Base-by-base conservation (phyloP, 2,329 filamentous ascomycete genomes). In the Phoma sp. region DNA sequence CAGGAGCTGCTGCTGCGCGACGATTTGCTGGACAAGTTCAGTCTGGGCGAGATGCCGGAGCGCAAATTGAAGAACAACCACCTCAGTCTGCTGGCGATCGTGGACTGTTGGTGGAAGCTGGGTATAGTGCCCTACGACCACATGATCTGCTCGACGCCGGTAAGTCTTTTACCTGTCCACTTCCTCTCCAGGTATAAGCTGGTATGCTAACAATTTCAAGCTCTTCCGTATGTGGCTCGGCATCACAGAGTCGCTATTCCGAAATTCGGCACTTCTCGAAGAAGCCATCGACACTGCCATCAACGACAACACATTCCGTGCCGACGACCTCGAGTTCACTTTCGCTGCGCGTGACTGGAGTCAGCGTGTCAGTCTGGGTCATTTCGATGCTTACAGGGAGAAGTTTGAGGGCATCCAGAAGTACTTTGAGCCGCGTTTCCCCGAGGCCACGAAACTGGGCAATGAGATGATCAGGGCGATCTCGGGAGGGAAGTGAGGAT, bases 401-500 rank as follows among this genome's bases (percentile, higher is more conserved):
- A 86, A 96, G 54, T 99, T 99, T 71, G 86, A 95, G 70, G 87
- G 86, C 63, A 96, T 96, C 46, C 93, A 97, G 75, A 80, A 81
- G 60, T 99, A 96, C 79, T 99, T 99, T 75, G 87, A 92, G 72
- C 91, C 92, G 2, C 81, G 93, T 29, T 97, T 99, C 70, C 85
- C 86, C 1, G 93, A 96, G 71, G 95, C 95, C 5, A 91, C 88
- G 47, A 86, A 88, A 65, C 80, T 99, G 33, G 95, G 95, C 2
- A 96, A 97, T 72, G 89, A 93, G 73, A 99, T 99, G 95, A 96
- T 99, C 76, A 92, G 89, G 80, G 95, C 91, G 39, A 95, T 99
- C 67, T 77, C 97, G 64, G 90, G 93, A 64, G 90, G 93, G 77
- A 93, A 91, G 74, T 33, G 32, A n/a, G 9, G 32, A 11, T 11